Conservation (phyloP, 306 rosid genomes). For the Glycine soja region DNA sequence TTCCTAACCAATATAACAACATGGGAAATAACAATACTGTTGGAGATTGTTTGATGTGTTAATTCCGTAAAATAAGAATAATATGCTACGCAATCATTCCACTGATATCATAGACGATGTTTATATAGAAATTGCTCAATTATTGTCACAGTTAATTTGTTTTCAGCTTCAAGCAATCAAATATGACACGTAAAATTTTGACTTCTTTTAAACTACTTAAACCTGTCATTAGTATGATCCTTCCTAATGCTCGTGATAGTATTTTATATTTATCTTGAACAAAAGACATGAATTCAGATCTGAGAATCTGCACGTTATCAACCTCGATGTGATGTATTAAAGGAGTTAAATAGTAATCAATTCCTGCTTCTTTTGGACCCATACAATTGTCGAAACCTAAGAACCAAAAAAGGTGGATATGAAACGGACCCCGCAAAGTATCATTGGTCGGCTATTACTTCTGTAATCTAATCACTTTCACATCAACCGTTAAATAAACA, state of each 20-base stretch:
- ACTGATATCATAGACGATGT: constrained; percentile 38
- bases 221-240: background rate
- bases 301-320: constrained; percentile 31
- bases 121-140: constrained; percentile 33
- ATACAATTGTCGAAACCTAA: constrained; percentile 36
- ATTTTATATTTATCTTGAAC: constrained; percentile 28
- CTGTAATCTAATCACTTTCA: constrained; percentile 19
- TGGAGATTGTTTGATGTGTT: constrained; percentile 45
- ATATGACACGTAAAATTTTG: constrained; percentile 2
- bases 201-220: background rate
- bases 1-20: background rate
- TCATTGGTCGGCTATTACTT: constrained; percentile 9
- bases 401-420: constrained; percentile 23
- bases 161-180: constrained; percentile 40
- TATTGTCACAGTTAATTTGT: constrained; percentile 14
- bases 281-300: constrained; percentile 34
- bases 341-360: constrained; percentile 27
- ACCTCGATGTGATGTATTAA: constrained; percentile 45
- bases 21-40: background rate
- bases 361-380: constrained; percentile 29
- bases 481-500: background rate
- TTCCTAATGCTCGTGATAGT: background rate
- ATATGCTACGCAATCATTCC: constrained; percentile 40
- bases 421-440: constrained; percentile 32
- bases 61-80: constrained; percentile 27